Base-by-base conservation (phyloP, 306 rosid genomes). In the Citrullus colocynthis region DNA sequence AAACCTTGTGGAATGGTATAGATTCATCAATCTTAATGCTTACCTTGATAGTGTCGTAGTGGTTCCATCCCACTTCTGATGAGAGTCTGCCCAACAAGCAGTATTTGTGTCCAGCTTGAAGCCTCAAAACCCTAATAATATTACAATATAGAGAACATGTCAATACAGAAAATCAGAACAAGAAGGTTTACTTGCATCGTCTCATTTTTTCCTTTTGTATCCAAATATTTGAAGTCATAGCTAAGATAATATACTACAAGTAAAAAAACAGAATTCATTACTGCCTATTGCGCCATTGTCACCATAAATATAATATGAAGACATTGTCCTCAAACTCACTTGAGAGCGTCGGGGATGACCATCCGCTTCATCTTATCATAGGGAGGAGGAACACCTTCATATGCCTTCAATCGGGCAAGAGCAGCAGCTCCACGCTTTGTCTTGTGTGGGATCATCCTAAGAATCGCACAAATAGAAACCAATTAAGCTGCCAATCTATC, bases 21-120 rank as follows among this genome's bases (percentile, higher is more conserved):
- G 2, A 59, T 32, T 4, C 2, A 61, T 9, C 8, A 1, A 15
- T 51, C n/a, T 3, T 3, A 17, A 28, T 49, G 12, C 65, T 36
- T 36, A 85, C 85, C 89, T 79, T 86, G 75, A 83, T 78, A 11
- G 80, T 84, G 48, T 79, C 85, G 36, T 83, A 87, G 69, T 80
- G 82, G 76, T 78, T 80, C 86, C 89, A 83, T 41, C 89, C 87
- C 71, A 91, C 93, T 86, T 91, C 89, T 0, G 93, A 87, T 34
- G 96, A 91, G 79, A 91, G 85, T 82, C 54, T 81, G 61, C 88
- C 88, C 81, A 88, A 78, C 80, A 87, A 79, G 80, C 90, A 86
- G 84, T 80, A 87, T 49, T 90, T 88, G 90, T 90, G 93, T 58
- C 96, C 96, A 12, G 90, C 89, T 79, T 91, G 93, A 54, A 91